Conservation (phyloP, 176 grass and related monocot genomes). For the Aegilops sharonensis region DNA sequence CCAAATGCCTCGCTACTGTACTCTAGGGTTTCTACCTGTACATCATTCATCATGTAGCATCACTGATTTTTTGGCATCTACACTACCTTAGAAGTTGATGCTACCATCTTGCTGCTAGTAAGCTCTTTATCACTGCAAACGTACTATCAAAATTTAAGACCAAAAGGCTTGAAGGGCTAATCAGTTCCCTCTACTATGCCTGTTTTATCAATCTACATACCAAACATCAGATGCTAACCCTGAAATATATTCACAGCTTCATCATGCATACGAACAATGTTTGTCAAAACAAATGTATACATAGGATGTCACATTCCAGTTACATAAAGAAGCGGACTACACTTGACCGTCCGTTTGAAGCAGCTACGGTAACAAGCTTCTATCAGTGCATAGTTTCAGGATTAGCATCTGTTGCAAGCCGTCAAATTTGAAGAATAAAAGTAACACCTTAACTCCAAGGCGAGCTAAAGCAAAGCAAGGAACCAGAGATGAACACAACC, state of each 20-base stretch:
- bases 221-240: not conserved
- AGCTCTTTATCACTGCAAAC: constrained; percentile 39
- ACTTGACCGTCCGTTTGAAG: constrained; percentile 27
- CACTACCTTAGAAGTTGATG: constrained; percentile 48
- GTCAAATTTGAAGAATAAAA: constrained; percentile 12
- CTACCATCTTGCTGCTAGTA: constrained; percentile 47
- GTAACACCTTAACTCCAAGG: constrained; percentile 27
- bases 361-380: constrained; percentile 31
- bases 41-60: constrained; percentile 38
- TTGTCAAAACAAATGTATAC: not conserved
- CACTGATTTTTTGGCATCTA: constrained; percentile 38
- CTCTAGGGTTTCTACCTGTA: constrained; percentile 33
- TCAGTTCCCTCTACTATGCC: constrained; percentile 13
- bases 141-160: constrained; percentile 28
- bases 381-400: constrained; percentile 39
- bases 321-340: constrained; percentile 39
- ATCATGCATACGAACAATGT: constrained; percentile 23
- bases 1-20: constrained; percentile 37
- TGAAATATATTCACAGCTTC: constrained; percentile 27
- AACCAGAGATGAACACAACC: constrained; percentile 33
- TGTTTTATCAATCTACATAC: constrained; percentile 20
- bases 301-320: constrained; percentile 31
- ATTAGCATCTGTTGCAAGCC: constrained; percentile 27
- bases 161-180: constrained; percentile 21
- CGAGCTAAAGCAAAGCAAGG: constrained; percentile 27